Evolutionary conservation across 768 basidiomycete species (phyloP).

Genomic region (Hypholoma fasciculare): DNA sequence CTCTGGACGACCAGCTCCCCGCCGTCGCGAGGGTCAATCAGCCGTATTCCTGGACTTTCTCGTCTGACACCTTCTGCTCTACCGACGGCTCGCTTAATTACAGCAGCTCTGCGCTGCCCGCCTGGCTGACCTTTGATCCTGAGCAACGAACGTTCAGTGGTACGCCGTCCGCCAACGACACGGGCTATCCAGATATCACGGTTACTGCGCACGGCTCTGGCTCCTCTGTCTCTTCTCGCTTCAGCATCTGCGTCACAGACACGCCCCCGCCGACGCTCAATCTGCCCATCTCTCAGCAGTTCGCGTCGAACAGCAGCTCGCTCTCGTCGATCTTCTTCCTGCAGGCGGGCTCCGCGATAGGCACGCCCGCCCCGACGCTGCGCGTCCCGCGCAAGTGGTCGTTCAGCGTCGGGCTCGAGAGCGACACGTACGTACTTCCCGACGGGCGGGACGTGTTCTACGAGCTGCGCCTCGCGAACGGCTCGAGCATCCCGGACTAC

Average conservation of each 20-base stretch:
- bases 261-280: conserved; percentile 54
- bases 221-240: conserved; percentile 49
- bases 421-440: conserved; percentile 54
- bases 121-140: conserved; percentile 78
- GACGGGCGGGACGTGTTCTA: conserved; percentile 53
- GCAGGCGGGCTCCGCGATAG: conserved; percentile 57
- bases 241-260: conserved; percentile 58
- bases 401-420: conserved; percentile 84
- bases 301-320: conserved; percentile 55
- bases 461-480: conserved; percentile 60
- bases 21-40: conserved; percentile 68
- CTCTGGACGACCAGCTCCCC: conserved; percentile 74
- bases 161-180: conserved; percentile 60
- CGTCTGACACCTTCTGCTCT: conserved; percentile 63
- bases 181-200: conserved; percentile 60
- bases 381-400: conserved; percentile 84
- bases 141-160: conserved; percentile 63
- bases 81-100: conserved; percentile 45
- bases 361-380: conserved; percentile 50
- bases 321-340: conserved; percentile 79
- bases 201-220: conserved; percentile 61
- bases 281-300: conserved; percentile 58
- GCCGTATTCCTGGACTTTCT: conserved; percentile 71
- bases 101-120: conserved; percentile 57
- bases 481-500: conserved; percentile 76